These are phyloP conservation scores for Penicillium alfredii DNA, from an alignment of 495 filamentous ascomycete species.

Conservation along the genomic window DNA sequence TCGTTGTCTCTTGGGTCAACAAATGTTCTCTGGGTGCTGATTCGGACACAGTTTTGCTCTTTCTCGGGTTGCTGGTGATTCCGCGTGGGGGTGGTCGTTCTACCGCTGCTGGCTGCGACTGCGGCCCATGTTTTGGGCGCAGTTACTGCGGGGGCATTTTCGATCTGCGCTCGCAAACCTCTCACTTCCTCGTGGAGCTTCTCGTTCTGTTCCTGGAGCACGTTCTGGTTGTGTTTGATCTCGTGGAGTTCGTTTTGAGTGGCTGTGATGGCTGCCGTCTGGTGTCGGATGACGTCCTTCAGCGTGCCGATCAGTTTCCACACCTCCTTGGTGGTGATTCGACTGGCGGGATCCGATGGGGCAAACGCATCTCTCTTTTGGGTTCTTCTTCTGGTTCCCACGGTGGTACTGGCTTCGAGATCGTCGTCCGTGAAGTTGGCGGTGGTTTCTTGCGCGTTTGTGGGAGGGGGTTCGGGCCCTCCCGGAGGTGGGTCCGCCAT, in stretches of 20 bases:
- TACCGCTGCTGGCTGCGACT: background rate
- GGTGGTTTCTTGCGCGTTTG: constrained; percentile 14
- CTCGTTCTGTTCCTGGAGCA: constrained; percentile 13
- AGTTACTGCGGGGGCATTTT: constrained; percentile 1
- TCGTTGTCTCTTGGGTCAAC: constrained; percentile 17
- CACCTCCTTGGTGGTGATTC: constrained; percentile 18
- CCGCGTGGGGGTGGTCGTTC: background rate
- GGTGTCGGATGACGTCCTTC: constrained; percentile 10
- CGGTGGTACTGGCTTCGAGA: background rate
- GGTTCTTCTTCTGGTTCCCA: constrained; percentile 8
- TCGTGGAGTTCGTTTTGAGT: constrained; percentile 13
- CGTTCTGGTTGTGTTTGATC: constrained; percentile 15
- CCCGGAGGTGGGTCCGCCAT: constrained; percentile 14
- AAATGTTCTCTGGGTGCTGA: constrained; percentile 11
- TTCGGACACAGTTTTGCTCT: constrained; percentile 6
- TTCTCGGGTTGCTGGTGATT: constrained; percentile 5
- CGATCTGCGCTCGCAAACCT: constrained; percentile 7
- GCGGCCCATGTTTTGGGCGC: constrained; percentile 3
- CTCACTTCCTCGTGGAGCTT: constrained; percentile 14
- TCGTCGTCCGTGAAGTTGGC: constrained; percentile 5
- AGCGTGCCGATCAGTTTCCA: constrained; percentile 15
- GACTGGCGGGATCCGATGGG: constrained; percentile 8
- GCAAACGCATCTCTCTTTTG: constrained; percentile 6
- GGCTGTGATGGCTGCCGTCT: constrained; percentile 11
- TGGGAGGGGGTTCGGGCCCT: constrained; percentile 10